Evolutionary conservation across 1,284 basidiomycete genomes (phyloP).

Genomic region (Ceratobasidium sp.): DNA sequence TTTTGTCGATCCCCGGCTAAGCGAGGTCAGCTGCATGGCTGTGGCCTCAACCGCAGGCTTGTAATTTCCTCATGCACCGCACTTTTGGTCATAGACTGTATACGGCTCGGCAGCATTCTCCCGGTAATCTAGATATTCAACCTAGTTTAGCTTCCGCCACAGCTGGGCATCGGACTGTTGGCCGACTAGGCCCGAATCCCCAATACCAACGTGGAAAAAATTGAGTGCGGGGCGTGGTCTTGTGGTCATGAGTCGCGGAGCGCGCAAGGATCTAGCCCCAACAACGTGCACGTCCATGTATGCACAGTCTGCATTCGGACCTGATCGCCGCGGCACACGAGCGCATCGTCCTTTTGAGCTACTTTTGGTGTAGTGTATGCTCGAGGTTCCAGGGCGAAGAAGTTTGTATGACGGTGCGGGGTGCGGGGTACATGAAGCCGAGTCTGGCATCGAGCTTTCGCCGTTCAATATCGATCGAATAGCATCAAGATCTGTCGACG

Average conservation of each 20-base stretch:
- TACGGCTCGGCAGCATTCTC: not conserved
- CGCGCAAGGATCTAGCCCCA: not conserved
- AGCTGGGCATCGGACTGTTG: constrained; percentile 1
- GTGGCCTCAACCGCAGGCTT: constrained; percentile 8
- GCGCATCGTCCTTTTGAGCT: not conserved
- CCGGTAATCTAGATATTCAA: not conserved
- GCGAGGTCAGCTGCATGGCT: constrained; percentile 15
- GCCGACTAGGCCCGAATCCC: constrained; percentile 7
- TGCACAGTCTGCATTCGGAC: not conserved
- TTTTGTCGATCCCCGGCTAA: constrained; percentile 10
- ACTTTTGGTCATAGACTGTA: not conserved
- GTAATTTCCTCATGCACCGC: constrained; percentile 3
- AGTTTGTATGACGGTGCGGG: not conserved
- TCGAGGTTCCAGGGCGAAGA: not conserved
- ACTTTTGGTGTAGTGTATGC: not conserved
- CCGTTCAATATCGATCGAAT: not conserved
- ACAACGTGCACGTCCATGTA: not conserved
- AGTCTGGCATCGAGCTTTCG: not conserved
- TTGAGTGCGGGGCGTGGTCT: not conserved
- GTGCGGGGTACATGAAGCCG: not conserved
- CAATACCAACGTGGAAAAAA: constrained; percentile 14
- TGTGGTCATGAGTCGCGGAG: constrained; percentile 33
- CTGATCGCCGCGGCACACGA: not conserved
- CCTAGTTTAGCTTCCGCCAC: not conserved
- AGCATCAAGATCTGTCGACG: not conserved